Evolutionary conservation across 2,329 filamentous ascomycete genomes (phyloP).

Genomic region (Fusarium chlamydosporum): DNA sequence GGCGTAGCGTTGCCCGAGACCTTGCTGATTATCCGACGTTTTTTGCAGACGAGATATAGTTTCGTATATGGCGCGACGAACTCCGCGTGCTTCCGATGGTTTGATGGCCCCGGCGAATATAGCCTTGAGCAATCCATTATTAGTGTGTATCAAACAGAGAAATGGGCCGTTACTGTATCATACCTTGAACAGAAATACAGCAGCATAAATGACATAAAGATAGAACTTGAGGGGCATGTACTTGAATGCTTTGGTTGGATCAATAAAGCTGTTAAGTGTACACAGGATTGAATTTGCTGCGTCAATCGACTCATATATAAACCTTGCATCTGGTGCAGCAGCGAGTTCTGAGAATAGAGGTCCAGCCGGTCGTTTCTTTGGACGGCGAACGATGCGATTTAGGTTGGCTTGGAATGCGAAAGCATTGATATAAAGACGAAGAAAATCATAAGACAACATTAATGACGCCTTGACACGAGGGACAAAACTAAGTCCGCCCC

Average conservation of each 20-base stretch:
- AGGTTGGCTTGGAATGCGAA: slow-evolving; percentile 82
- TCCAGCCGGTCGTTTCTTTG: slow-evolving; percentile 53
- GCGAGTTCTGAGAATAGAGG: slow-evolving; percentile 67
- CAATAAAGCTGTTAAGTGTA: slow-evolving; percentile 71
- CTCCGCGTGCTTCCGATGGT: slow-evolving; percentile 66
- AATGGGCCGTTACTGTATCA: rapidly evolving
- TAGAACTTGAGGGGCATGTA: slow-evolving; percentile 76
- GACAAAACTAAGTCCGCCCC: slow-evolving; percentile 76
- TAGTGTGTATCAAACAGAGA: rapidly evolving
- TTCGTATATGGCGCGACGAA: slow-evolving; percentile 69
- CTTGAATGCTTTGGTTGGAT: slow-evolving; percentile 70
- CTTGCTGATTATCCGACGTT: slow-evolving; percentile 69
- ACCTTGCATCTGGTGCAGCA: slow-evolving; percentile 73
- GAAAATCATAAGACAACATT: slow-evolving; percentile 78
- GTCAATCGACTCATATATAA: slow-evolving; percentile 76
- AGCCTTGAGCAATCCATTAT: neutral
- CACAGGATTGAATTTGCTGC: slow-evolving; percentile 73
- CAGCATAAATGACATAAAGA: slow-evolving; percentile 67
- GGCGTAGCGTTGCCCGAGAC: slow-evolving; percentile 73
- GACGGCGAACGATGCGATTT: slow-evolving; percentile 59
- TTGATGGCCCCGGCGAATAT: slow-evolving; percentile 67
- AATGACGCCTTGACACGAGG: slow-evolving; percentile 76
- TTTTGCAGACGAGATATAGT: slow-evolving; percentile 72
- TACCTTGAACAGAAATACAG: slow-evolving; percentile 76
- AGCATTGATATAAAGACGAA: slow-evolving; percentile 80